Evolutionary conservation across 495 filamentous ascomycete genomes (phyloP).

Genomic region (Trichoderma orchidacearum): DNA sequence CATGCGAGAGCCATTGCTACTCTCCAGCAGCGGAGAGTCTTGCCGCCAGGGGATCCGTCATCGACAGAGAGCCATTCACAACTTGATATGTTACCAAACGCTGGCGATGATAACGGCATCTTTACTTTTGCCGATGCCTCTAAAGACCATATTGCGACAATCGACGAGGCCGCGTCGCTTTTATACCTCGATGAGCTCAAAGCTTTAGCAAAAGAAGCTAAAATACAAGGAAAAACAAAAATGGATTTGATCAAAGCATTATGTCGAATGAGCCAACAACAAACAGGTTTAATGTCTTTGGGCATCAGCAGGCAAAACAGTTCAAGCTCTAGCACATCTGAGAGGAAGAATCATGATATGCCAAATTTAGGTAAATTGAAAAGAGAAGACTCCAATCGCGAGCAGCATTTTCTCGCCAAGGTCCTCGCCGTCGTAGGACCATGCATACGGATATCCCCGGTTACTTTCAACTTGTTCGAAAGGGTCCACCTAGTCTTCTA

Average conservation of each 20-base stretch:
- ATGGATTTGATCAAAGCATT: constrained; percentile 61
- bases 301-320: constrained; percentile 39
- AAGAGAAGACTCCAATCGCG: constrained; percentile 22
- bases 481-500: constrained; percentile 94
- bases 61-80: neutral
- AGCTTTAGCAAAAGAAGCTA: constrained; percentile 69
- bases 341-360: neutral
- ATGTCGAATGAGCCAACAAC: constrained; percentile 53
- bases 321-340: constrained; percentile 8
- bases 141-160: constrained; percentile 51
- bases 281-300: constrained; percentile 54
- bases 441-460: constrained; percentile 64
- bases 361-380: neutral
- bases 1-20: constrained; percentile 46
- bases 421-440: constrained; percentile 71
- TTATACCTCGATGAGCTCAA: constrained; percentile 81
- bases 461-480: constrained; percentile 75
- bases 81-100: constrained; percentile 25
- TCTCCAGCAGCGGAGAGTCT: constrained; percentile 23
- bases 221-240: constrained; percentile 83
- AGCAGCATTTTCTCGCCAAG: constrained; percentile 40
- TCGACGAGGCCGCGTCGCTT: constrained; percentile 78
- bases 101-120: constrained; percentile 25
- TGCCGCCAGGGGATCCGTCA: neutral
- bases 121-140: constrained; percentile 76